These are phyloP conservation scores for Yamadazyma friedrichii DNA, from an alignment of 1,139 yeast genomes.

Conservation along the genomic window DNA sequence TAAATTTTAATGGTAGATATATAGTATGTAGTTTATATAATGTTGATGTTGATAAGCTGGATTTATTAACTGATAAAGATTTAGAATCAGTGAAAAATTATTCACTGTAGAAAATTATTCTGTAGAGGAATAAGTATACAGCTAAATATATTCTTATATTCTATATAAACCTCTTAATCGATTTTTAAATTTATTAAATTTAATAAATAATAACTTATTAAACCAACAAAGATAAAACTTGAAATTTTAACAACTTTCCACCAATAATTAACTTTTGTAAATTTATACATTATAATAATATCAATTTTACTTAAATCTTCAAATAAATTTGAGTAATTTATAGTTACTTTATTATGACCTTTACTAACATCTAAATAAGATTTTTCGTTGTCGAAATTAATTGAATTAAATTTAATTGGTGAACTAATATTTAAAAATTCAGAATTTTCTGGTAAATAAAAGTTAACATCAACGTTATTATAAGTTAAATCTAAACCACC, in stretches of 20 bases:
- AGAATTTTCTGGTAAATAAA: conserved; percentile 90
- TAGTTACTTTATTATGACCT: conserved; percentile 79
- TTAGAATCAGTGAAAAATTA: conserved; percentile 15
- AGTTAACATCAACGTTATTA: conserved; percentile 55
- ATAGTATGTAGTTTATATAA: conserved; percentile 49
- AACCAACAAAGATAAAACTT: conserved; percentile 59
- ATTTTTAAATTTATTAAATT: conserved; percentile 36
- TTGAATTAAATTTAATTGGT: conserved; percentile 46
- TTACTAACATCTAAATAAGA: conserved; percentile 73
- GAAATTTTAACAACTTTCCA: conserved; percentile 70
- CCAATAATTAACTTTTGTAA: conserved; percentile 51
- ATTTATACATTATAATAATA: conserved; percentile 62
- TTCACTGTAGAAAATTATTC: neutral
- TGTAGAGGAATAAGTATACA: too few relatives aligned
- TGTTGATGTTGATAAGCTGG: conserved; percentile 35
- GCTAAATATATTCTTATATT: neutral
- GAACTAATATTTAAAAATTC: conserved; percentile 57
- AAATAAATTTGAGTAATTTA: conserved; percentile 60
- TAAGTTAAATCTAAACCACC: conserved; percentile 71
- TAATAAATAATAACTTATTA: conserved; percentile 56
- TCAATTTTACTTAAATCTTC: conserved; percentile 66
- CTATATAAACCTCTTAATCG: conserved; percentile 2
- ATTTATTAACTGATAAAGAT: conserved; percentile 18
- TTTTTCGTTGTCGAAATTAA: conserved; percentile 42
- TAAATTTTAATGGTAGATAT: conserved; percentile 59